Evolutionary conservation across 768 basidiomycete genomes (phyloP), one percentile per base, ranked within the genome.

Genomic region (Jaapia argillacea): DNA sequence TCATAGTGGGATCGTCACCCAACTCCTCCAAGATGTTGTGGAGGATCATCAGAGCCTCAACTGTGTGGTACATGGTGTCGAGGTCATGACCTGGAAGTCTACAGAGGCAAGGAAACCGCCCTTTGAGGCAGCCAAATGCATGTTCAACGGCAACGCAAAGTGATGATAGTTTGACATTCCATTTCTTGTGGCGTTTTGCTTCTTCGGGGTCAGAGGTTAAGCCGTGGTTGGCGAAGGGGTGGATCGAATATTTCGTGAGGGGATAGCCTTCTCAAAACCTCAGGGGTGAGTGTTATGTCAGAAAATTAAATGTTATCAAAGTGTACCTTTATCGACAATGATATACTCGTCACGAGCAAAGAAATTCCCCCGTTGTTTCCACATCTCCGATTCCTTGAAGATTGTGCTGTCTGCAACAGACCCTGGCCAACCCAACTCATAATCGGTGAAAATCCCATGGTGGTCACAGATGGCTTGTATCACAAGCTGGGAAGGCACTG

Each of bases 121-220:
- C 61, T 36, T 62, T 61, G n/a, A 59, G 40, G 3, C 46, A 20
- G 3, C 59, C 58, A 53, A 62, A 62, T 7, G 53, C 45, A 50
- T 62, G 61, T 41, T 62, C 56, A n/a, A 57, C 46, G 20, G n/a
- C 10, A 23, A 58, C 56, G 2, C 49, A 48, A 3, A 53, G 26
- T 0, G 14, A 27, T 5, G 56, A 58, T 2, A 60, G 53, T 5
- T 23, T 39, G 3, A 38, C 26, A 36, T 58, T 58, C 24, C 55
- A 60, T 3, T n/a, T 13, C 16, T 23, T 45, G 24, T 38, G 44
- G 23, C 44, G 25, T 5, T 6, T 3, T 6, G 44, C 2, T 24
- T 45, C 44, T 10, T 6, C 27, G 24, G 45, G 12, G 28, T 41
- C 41, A 7, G 6, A 24, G 26, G 45, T 42, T 3, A 46, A 23